Conservation (phyloP, 352 stramenopile species). For the Globisporangium echinulatum region DNA sequence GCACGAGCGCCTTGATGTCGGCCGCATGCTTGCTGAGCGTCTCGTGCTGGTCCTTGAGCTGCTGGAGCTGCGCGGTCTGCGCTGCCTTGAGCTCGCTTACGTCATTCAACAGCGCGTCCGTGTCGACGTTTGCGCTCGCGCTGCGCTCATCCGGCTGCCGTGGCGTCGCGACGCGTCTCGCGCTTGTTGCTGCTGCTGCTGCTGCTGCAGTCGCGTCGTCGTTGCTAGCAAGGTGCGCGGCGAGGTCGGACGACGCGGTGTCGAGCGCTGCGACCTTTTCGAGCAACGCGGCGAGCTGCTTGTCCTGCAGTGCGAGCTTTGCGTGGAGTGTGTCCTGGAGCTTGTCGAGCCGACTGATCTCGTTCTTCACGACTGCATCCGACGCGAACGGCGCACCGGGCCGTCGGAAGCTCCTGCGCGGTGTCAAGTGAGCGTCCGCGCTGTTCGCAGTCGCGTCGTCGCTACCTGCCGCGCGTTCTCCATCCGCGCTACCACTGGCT, state of each 20-base stretch:
- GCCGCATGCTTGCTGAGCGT: slow-evolving; percentile 36
- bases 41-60: slow-evolving; percentile 37
- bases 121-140: not conserved
- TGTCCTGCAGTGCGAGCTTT: slow-evolving; percentile 29
- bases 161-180: not conserved
- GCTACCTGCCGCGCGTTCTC: slow-evolving; percentile 9
- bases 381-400: slow-evolving; percentile 32
- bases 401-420: slow-evolving; percentile 9
- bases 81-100: slow-evolving; percentile 39
- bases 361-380: slow-evolving; percentile 31
- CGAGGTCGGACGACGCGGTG: slow-evolving; percentile 11
- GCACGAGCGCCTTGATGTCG: slow-evolving; percentile 37
- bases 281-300: slow-evolving; percentile 28
- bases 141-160: not conserved
- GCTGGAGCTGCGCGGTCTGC: slow-evolving; percentile 31
- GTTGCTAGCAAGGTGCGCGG: not conserved
- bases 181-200: slow-evolving; percentile 9
- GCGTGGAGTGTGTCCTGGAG: slow-evolving; percentile 29
- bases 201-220: slow-evolving; percentile 5
- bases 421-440: not conserved
- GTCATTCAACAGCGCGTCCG: slow-evolving; percentile 30
- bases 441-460: not conserved
- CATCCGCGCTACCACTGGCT: slow-evolving; percentile 17
- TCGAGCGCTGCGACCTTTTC: slow-evolving; percentile 26
- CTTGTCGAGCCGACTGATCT: slow-evolving; percentile 33